phyloP scores from a whole-genome alignment of 768 basidiomycete species.

The Dioszegia hungarica region DNA sequence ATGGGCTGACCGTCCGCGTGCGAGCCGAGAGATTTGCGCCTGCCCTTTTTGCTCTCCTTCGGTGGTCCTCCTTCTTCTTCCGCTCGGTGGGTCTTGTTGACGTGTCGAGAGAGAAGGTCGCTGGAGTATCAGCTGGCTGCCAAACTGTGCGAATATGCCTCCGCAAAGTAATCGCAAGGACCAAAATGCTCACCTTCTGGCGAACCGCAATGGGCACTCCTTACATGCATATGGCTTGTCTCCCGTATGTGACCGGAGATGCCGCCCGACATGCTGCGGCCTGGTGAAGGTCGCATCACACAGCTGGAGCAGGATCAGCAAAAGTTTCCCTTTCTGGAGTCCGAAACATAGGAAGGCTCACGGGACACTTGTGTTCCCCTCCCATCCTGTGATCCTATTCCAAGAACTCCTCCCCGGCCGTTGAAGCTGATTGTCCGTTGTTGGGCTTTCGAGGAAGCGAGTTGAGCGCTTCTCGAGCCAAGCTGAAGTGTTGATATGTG shows the following conservation, averaged over 20 bases:
- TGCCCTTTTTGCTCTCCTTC: constrained; percentile 28
- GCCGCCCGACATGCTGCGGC: constrained; percentile 48
- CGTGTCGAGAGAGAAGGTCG: constrained; percentile 46
- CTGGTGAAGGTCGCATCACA: constrained; percentile 47
- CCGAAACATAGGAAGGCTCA: neutral
- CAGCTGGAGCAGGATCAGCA: constrained; percentile 30
- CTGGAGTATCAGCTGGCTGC: constrained; percentile 14
- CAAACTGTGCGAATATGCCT: too few species aligned
- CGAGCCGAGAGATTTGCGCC: constrained; percentile 28
- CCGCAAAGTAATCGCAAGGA: too few species aligned
- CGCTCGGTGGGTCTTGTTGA: constrained; percentile 46
- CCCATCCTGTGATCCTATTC: constrained; percentile 12
- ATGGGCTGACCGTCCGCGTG: neutral
- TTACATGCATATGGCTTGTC: constrained; percentile 46
- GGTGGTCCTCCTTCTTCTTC: constrained; percentile 17
- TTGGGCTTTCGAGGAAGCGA: too few species aligned
- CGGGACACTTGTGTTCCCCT: constrained; percentile 36
- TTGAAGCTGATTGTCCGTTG: too few species aligned
- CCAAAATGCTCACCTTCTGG: constrained; percentile 32
- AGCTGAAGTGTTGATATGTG: too few species aligned
- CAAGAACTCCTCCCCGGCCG: too few species aligned
- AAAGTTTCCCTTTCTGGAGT: neutral
- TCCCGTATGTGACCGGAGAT: constrained; percentile 46
- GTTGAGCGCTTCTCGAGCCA: too few species aligned
- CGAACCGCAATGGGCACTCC: constrained; percentile 42